Evolutionary conservation across 78 protist species (phyloP).

Genomic region (Corallochytrium limacisporum): DNA sequence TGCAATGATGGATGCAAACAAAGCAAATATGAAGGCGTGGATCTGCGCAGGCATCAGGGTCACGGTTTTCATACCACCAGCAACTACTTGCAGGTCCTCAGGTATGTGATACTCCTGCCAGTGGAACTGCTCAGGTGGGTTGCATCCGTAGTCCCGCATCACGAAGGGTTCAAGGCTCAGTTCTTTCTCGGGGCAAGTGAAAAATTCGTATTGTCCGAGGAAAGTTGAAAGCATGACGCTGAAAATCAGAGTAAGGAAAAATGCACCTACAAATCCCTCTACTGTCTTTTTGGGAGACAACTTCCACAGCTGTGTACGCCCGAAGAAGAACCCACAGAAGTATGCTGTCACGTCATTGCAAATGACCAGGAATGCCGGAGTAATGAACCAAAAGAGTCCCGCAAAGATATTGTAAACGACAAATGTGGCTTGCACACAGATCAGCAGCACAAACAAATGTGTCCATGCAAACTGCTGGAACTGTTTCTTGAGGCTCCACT

Average conservation of each 20-base stretch:
- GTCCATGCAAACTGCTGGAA: slow-evolving; percentile 78
- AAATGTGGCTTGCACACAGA: slow-evolving; percentile 50
- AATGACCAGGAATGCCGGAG: slow-evolving; percentile 65
- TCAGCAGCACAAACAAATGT: slow-evolving; percentile 53
- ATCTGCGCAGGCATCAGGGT: slow-evolving; percentile 37
- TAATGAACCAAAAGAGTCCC: slow-evolving; percentile 70
- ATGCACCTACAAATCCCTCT: slow-evolving; percentile 91
- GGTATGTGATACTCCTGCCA: neutral
- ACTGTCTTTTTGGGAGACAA: slow-evolving; percentile 89
- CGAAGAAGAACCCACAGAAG: slow-evolving; percentile 68
- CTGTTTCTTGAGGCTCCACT: slow-evolving; percentile 52
- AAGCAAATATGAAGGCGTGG: slow-evolving; percentile 61
- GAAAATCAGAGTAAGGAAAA: slow-evolving; percentile 54
- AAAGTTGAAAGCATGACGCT: slow-evolving; percentile 23
- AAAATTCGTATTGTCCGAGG: neutral
- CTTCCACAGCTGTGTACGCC: slow-evolving; percentile 65
- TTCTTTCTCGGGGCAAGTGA: neutral
- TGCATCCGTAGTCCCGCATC: too few species aligned
- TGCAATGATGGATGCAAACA: slow-evolving; percentile 78
- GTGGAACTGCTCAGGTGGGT: too few species aligned
- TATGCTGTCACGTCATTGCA: slow-evolving; percentile 83
- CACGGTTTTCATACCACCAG: neutral
- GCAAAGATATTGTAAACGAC: slow-evolving; percentile 41
- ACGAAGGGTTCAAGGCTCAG: too few species aligned
- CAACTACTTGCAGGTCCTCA: neutral